phyloP scores from a whole-genome alignment of 2,329 filamentous ascomycete species.

The Didymella keratinophila region DNA sequence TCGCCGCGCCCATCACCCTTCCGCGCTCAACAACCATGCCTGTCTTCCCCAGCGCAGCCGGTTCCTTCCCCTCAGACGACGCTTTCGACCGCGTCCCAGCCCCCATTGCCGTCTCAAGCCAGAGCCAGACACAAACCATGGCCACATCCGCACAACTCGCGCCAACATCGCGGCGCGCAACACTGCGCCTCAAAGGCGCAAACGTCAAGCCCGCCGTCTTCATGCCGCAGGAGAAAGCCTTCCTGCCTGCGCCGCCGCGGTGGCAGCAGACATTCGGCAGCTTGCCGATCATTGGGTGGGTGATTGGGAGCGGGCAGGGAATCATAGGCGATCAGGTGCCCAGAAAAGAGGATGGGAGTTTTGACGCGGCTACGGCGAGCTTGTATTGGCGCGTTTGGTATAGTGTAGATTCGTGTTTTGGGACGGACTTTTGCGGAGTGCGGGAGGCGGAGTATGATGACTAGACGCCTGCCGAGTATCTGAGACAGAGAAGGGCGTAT shows the following conservation, averaged over 20 bases:
- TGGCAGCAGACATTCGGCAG: conserved; percentile 54
- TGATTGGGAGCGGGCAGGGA: conserved; percentile 56
- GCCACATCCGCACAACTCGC: conserved; percentile 33
- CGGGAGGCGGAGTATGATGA: conserved; percentile 59
- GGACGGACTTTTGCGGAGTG: conserved; percentile 68
- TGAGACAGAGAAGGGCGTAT: neutral
- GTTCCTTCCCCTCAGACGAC: conserved; percentile 39
- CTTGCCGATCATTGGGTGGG: conserved; percentile 61
- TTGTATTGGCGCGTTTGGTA: conserved; percentile 69
- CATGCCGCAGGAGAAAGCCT: conserved; percentile 55
- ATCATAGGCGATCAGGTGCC: conserved; percentile 81
- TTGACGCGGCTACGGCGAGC: conserved; percentile 74
- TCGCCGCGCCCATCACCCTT: conserved; percentile 19
- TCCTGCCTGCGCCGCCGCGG: conserved; percentile 53
- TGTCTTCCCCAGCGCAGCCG: conserved; percentile 20
- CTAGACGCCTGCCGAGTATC: conserved; percentile 13
- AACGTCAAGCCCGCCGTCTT: conserved; percentile 52
- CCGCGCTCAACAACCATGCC: conserved; percentile 34
- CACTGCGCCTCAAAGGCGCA: conserved; percentile 41
- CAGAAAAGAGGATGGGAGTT: conserved; percentile 73
- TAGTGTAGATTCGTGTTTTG: conserved; percentile 63
- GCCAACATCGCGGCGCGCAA: conserved; percentile 33
- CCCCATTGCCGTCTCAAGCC: conserved; percentile 47
- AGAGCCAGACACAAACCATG: conserved; percentile 22
- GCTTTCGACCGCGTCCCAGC: conserved; percentile 14